A percentile compares a stretch with the other conserved stretches of the same genome.
These are phyloP conservation scores for Symbiodinium pilosum DNA, from an alignment of 73 alveolate species.

Conservation along the genomic window DNA sequence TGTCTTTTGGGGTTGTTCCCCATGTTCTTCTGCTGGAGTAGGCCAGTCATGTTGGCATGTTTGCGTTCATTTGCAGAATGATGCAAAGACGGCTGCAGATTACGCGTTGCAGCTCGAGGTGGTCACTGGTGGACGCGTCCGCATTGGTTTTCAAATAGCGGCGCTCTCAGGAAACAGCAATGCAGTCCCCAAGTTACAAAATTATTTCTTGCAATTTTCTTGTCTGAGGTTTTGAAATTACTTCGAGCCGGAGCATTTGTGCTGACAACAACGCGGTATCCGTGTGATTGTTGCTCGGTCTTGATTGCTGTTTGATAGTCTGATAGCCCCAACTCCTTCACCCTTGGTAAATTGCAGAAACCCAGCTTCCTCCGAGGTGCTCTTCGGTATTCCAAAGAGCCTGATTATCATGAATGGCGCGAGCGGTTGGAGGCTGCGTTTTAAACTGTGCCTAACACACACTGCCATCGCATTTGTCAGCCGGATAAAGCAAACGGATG, in stretches of 20 bases:
- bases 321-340: constrained; percentile 96
- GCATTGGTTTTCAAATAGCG: constrained; percentile 98
- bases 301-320: constrained; percentile 94
- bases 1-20: no score
- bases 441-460: not conserved
- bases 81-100: no score
- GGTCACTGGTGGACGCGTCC: constrained; percentile 99
- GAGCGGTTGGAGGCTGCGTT: constrained; percentile 44
- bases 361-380: constrained; percentile 25
- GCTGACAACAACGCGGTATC: constrained; percentile 98
- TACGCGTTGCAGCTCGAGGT: constrained; percentile 95
- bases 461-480: not conserved
- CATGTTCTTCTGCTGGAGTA: no score
- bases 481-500: not conserved
- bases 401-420: constrained; percentile 61
- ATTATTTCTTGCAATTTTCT: not conserved
- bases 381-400: constrained; percentile 43
- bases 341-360: no score
- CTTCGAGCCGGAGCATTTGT: constrained; percentile 98
- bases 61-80: no score
- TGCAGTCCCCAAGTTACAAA: not conserved
- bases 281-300: constrained; percentile 97
- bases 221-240: constrained; percentile 95
- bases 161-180: not conserved
- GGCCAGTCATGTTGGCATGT: no score